phyloP scores from a whole-genome alignment of 257 asterid species.

The Solanum acaule region DNA sequence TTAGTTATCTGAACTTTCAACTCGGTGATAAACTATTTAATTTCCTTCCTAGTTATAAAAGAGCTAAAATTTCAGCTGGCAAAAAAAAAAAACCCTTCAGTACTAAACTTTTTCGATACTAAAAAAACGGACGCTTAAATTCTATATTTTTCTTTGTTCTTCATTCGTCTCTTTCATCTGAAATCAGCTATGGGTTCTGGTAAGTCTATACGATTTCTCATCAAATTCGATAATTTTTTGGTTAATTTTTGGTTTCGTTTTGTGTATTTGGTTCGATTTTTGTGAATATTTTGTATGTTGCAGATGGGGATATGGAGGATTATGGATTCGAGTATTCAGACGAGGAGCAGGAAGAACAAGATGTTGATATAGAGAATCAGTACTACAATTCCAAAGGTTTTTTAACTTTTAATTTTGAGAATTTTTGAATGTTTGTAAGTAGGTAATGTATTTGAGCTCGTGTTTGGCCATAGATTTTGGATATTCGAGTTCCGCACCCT shows the following conservation, averaged over 20 bases:
- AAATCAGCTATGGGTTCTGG: background rate
- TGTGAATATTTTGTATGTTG: background rate
- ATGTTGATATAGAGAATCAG: slow-evolving; percentile 90
- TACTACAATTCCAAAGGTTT: slow-evolving; percentile 89
- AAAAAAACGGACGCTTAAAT: background rate
- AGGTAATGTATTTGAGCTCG: background rate
- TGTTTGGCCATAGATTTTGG: background rate
- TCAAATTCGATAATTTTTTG: background rate
- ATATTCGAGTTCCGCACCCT: background rate
- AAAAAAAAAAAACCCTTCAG: no score
- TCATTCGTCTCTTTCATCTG: background rate
- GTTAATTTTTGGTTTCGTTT: background rate
- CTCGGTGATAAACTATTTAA: no score
- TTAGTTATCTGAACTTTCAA: no score
- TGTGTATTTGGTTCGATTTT: background rate
- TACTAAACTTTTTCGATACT: background rate
- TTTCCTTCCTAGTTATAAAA: no score
- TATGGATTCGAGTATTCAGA: slow-evolving; percentile 95
- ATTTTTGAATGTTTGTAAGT: background rate
- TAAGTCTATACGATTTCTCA: background rate
- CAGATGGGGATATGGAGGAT: slow-evolving; percentile 97
- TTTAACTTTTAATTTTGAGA: background rate
- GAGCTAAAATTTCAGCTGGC: no score
- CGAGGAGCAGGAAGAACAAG: slow-evolving; percentile 91
- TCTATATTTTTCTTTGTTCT: background rate